Conservation (phyloP, 192 early-diverging fungal genomes). For the Backusella psychrophila region DNA sequence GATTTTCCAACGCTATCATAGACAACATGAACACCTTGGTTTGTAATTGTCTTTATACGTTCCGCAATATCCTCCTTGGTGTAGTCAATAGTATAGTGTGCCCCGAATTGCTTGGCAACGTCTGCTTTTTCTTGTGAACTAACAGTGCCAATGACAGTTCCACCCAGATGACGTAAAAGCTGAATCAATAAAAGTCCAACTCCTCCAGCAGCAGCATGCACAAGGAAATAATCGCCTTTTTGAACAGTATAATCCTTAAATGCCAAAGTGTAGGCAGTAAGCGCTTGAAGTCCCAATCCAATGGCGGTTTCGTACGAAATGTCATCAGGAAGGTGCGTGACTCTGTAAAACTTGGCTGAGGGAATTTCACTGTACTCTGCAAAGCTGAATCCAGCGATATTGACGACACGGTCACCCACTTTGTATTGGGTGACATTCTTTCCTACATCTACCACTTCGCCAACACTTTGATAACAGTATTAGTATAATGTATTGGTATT, state of each 20-base stretch:
- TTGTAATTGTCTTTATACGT: slow-evolving; percentile 71
- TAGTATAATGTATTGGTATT: neutral
- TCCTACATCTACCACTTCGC: slow-evolving; percentile 76
- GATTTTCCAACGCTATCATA: slow-evolving; percentile 87
- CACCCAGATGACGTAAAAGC: slow-evolving; percentile 70
- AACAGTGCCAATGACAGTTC: slow-evolving; percentile 87
- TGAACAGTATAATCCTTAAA: slow-evolving; percentile 69
- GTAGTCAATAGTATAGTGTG: slow-evolving; percentile 77
- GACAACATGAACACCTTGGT: slow-evolving; percentile 76
- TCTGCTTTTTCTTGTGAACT: slow-evolving; percentile 71
- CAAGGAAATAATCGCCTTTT: slow-evolving; percentile 71
- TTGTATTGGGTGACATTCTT: slow-evolving; percentile 57
- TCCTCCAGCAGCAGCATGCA: slow-evolving; percentile 91
- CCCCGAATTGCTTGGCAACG: slow-evolving; percentile 57
- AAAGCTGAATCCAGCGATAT: slow-evolving; percentile 60
- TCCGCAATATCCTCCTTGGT: slow-evolving; percentile 57
- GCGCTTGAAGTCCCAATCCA: slow-evolving; percentile 70
- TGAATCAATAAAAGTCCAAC: slow-evolving; percentile 81
- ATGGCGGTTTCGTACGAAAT: slow-evolving; percentile 61
- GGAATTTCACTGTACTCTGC: slow-evolving; percentile 70
- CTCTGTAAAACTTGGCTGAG: slow-evolving; percentile 11
- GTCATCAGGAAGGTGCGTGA: slow-evolving; percentile 48
- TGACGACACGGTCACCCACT: slow-evolving; percentile 85
- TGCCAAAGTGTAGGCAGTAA: slow-evolving; percentile 78
- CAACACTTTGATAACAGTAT: slow-evolving; percentile 35